These are phyloP conservation scores for Diplogelasinospora grovesii DNA, from an alignment of 495 filamentous ascomycete genomes.

Conservation along the genomic window DNA sequence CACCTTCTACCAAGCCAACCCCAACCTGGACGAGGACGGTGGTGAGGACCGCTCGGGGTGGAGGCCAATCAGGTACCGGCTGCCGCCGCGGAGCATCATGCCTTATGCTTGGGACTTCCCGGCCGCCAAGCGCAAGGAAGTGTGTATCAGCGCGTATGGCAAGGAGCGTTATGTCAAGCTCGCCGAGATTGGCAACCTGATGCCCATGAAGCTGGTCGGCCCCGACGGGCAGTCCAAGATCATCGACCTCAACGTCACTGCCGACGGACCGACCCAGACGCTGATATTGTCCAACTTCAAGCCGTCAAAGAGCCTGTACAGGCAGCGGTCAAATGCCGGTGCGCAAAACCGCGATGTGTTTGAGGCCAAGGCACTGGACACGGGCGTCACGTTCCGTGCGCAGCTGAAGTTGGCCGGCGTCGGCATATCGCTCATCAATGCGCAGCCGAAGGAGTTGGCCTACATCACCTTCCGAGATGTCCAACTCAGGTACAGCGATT, in stretches of 20 bases:
- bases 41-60: slow-evolving; percentile 77
- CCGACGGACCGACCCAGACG: slow-evolving; percentile 91
- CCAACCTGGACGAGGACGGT: slow-evolving; percentile 69
- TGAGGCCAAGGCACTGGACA: slow-evolving; percentile 87
- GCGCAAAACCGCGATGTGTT: slow-evolving; percentile 60
- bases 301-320: slow-evolving; percentile 87
- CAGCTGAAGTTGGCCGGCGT: slow-evolving; percentile 83
- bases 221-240: slow-evolving; percentile 64
- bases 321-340: slow-evolving; percentile 62
- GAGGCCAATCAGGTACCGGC: slow-evolving; percentile 85
- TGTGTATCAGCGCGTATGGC: slow-evolving; percentile 70
- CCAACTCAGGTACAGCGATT: slow-evolving; percentile 84
- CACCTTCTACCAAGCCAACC: slow-evolving; percentile 81
- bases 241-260: slow-evolving; percentile 91
- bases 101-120: slow-evolving; percentile 99
- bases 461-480: slow-evolving; percentile 94
- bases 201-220: slow-evolving; percentile 70
- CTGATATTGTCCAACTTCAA: slow-evolving; percentile 93
- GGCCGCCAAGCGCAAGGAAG: slow-evolving; percentile 89
- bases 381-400: slow-evolving; percentile 78
- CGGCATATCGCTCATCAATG: slow-evolving; percentile 89
- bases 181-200: slow-evolving; percentile 89
- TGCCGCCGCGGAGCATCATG: slow-evolving; percentile 95
- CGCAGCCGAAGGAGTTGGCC: slow-evolving; percentile 82
- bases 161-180: slow-evolving; percentile 87